phyloP scores from a whole-genome alignment of 345 rosid species.

The Gossypium turneri region DNA sequence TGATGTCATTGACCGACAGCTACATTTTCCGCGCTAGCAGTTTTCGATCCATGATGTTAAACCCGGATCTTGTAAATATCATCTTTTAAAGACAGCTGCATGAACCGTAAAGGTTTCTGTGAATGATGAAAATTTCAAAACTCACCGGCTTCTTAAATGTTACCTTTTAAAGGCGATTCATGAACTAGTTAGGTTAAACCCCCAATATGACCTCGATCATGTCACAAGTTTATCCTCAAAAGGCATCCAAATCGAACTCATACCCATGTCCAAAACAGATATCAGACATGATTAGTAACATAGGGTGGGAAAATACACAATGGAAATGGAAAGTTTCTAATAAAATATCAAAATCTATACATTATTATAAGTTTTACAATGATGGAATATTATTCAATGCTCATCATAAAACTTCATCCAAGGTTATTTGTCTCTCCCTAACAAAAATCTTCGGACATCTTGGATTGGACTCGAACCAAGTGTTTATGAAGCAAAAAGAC shows the following conservation, averaged over 20 bases:
- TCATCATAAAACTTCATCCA: slow-evolving; percentile 4
- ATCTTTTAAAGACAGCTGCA: no score
- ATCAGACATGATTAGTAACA: background rate
- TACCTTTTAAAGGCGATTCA: background rate
- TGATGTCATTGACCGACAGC: background rate
- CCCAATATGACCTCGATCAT: background rate
- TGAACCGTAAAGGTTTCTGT: no score
- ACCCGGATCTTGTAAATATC: no score
- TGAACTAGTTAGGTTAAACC: background rate
- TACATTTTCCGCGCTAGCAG: background rate
- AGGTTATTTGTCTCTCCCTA: background rate
- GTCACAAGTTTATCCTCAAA: background rate
- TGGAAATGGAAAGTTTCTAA: background rate
- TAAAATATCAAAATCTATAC: background rate
- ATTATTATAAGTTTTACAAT: background rate
- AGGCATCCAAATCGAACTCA: background rate
- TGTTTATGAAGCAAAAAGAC: background rate
- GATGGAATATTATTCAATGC: background rate
- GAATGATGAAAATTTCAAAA: background rate
- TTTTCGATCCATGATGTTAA: no score
- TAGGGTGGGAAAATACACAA: background rate
- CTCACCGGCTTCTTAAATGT: background rate
- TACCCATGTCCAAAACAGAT: background rate
- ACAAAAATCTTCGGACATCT: no score
- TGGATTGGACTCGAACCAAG: background rate